Evolutionary conservation across 1,284 basidiomycete genomes (phyloP).

Genomic region (Salmacisia buchloeana): DNA sequence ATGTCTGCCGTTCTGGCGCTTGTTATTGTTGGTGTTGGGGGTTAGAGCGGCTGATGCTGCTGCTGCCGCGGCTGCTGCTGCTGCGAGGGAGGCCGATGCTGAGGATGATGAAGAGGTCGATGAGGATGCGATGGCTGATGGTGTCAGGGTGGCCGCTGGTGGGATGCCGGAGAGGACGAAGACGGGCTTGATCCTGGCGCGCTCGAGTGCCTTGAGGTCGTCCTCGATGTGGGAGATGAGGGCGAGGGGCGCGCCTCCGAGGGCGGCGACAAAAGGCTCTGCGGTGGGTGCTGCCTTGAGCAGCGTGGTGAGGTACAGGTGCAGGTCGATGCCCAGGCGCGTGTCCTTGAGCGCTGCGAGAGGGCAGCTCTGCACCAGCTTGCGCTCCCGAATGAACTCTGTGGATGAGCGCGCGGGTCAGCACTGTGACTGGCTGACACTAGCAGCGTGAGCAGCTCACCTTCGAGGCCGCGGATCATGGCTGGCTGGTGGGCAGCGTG

Average conservation of each 20-base stretch:
- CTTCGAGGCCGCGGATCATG: conserved; percentile 4
- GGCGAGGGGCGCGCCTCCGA: conserved; percentile 78
- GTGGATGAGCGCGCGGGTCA: conserved; percentile 53
- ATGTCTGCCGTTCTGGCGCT: conserved; percentile 6
- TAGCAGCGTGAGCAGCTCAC: background rate
- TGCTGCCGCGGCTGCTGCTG: conserved; percentile 53
- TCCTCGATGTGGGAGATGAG: conserved; percentile 68
- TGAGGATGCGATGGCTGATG: conserved; percentile 51
- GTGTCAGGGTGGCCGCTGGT: conserved; percentile 52
- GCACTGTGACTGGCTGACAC: conserved; percentile 55
- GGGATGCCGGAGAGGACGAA: conserved; percentile 80
- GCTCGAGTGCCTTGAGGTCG: conserved; percentile 84
- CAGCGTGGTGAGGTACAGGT: conserved; percentile 77
- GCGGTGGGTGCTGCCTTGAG: conserved; percentile 68
- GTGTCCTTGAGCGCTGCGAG: conserved; percentile 81
- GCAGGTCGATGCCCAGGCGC: conserved; percentile 92
- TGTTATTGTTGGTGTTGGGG: background rate
- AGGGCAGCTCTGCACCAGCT: conserved; percentile 75
- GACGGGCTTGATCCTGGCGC: conserved; percentile 87
- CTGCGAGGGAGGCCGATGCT: conserved; percentile 25
- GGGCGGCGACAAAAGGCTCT: conserved; percentile 63
- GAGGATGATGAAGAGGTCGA: conserved; percentile 15
- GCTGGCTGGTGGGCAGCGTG: background rate
- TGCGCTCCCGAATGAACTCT: conserved; percentile 64
- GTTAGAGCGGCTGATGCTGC: conserved; percentile 49